Evolutionary conservation across 2,329 filamentous ascomycete genomes (phyloP).

Genomic region (Epichloe coenophiala): DNA sequence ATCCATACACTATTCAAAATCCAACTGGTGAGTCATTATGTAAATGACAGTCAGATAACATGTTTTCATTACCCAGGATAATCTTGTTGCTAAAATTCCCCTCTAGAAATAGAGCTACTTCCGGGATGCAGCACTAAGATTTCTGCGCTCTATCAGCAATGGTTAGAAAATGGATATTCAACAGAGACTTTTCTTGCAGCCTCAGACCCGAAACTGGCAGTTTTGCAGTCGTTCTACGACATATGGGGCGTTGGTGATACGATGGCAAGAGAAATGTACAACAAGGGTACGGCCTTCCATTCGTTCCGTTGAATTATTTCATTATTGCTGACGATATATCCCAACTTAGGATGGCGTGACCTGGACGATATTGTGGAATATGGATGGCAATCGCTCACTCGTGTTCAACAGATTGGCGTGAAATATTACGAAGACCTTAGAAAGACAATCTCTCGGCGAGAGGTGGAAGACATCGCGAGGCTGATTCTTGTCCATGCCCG

Average conservation of each 20-base stretch:
- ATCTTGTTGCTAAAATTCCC: not conserved
- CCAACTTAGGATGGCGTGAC: constrained; percentile 53
- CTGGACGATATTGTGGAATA: constrained; percentile 76
- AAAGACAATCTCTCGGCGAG: constrained; percentile 53
- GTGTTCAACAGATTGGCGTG: constrained; percentile 83
- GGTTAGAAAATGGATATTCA: constrained; percentile 45
- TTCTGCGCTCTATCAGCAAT: constrained; percentile 65
- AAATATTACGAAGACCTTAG: constrained; percentile 87
- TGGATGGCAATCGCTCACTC: constrained; percentile 61
- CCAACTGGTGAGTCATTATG: constrained; percentile 23
- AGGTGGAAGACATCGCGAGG: constrained; percentile 57
- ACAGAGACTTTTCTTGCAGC: constrained; percentile 51
- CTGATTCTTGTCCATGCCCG: constrained; percentile 55
- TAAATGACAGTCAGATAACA: not conserved
- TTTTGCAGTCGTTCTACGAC: constrained; percentile 59
- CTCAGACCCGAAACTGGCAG: constrained; percentile 47
- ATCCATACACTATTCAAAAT: constrained; percentile 42
- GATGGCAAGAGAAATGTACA: constrained; percentile 71
- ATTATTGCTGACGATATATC: not conserved
- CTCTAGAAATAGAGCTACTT: constrained; percentile 38
- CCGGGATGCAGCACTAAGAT: constrained; percentile 77
- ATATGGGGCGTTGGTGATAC: constrained; percentile 88
- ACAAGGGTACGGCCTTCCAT: constrained; percentile 29
- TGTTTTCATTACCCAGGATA: not conserved
- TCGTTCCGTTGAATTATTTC: too few species aligned